Conservation (phyloP, 2,329 filamentous ascomycete genomes). For the Colletotrichum gloeosporioides region DNA sequence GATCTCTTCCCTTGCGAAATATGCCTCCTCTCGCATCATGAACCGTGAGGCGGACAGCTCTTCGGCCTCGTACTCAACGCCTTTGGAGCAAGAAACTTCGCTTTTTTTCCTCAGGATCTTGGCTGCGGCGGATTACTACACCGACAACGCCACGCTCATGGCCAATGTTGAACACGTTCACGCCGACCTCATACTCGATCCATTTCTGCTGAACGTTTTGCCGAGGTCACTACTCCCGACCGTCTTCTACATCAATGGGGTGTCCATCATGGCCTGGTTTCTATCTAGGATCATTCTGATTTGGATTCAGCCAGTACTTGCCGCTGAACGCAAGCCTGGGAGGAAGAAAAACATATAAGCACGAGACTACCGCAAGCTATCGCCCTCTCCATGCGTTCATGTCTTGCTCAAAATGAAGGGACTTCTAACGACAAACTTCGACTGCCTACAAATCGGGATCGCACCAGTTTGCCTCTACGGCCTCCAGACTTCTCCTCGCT, state of each 20-base stretch:
- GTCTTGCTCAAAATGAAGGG: constrained; percentile 4
- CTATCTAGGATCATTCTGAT: constrained; percentile 42
- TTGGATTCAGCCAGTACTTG: constrained; percentile 33
- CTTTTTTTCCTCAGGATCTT: constrained; percentile 75
- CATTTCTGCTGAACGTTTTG: constrained; percentile 79
- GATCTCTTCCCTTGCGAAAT: constrained; percentile 67
- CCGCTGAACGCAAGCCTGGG: constrained; percentile 32
- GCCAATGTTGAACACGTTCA: constrained; percentile 72
- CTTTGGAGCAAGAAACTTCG: constrained; percentile 40
- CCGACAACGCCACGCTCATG: constrained; percentile 78
- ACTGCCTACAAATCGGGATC: constrained; percentile 1
- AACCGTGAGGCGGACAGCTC: neutral
- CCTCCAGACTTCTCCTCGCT: neutral
- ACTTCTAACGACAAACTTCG: constrained; percentile 10
- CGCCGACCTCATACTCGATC: constrained; percentile 86
- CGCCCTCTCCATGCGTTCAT: constrained; percentile 4
- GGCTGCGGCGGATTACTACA: constrained; percentile 86
- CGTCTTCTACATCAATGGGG: constrained; percentile 67
- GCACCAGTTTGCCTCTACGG: neutral
- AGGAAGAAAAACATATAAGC: constrained; percentile 40
- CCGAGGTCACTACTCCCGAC: constrained; percentile 80
- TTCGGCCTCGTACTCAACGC: neutral
- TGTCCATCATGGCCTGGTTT: constrained; percentile 58
- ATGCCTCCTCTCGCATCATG: constrained; percentile 57
- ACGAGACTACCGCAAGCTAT: neutral